Percentiles rank a stretch among this genome's conserved stretches.
These are phyloP conservation scores for Rachicladosporium sp. DNA, from an alignment of 2,329 filamentous ascomycete genomes.

Conservation along the genomic window DNA sequence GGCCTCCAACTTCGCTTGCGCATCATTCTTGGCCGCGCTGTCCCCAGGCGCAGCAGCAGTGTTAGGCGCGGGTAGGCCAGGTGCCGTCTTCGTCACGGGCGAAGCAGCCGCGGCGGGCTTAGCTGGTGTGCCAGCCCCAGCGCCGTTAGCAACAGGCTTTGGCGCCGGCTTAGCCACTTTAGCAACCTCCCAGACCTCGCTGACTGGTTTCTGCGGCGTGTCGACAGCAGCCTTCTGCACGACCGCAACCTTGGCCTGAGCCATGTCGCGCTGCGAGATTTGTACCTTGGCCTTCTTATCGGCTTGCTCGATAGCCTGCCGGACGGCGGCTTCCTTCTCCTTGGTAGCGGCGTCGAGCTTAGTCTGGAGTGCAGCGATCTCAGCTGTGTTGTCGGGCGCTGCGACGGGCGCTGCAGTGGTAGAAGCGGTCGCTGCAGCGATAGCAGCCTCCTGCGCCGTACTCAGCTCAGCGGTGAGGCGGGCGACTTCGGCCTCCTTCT, in stretches of 20 bases:
- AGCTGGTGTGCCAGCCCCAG: conserved; percentile 8
- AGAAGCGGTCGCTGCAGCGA: conserved; percentile 3
- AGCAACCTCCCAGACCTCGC: conserved; percentile 74
- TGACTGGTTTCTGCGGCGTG: conserved; percentile 71
- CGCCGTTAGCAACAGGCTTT: conserved; percentile 2
- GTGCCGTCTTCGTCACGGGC: conserved; percentile 1
- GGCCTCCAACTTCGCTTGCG: conserved; percentile 12
- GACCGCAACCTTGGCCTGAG: conserved; percentile 60
- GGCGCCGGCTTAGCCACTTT: conserved; percentile 42
- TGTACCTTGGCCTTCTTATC: conserved; percentile 56
- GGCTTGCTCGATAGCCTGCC: conserved; percentile 14
- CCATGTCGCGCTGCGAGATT: conserved; percentile 54
- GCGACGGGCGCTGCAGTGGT: background rate
- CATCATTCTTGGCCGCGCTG: conserved; percentile 5
- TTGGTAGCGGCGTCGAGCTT: conserved; percentile 17
- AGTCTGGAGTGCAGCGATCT: conserved; percentile 13
- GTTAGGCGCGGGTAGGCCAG: conserved; percentile 2
- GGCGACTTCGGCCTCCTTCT: conserved; percentile 20
- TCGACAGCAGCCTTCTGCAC: conserved; percentile 71
- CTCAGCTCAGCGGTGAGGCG: conserved; percentile 8
- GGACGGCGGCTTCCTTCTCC: conserved; percentile 18
- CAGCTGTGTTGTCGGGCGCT: conserved; percentile 2
- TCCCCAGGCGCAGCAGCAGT: conserved; percentile 1
- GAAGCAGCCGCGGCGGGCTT: conserved; percentile 6
- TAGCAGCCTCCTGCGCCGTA: conserved; percentile 2